Base-by-base conservation (phyloP, 106 monocot species). In the Phalaenopsis equestris region DNA sequence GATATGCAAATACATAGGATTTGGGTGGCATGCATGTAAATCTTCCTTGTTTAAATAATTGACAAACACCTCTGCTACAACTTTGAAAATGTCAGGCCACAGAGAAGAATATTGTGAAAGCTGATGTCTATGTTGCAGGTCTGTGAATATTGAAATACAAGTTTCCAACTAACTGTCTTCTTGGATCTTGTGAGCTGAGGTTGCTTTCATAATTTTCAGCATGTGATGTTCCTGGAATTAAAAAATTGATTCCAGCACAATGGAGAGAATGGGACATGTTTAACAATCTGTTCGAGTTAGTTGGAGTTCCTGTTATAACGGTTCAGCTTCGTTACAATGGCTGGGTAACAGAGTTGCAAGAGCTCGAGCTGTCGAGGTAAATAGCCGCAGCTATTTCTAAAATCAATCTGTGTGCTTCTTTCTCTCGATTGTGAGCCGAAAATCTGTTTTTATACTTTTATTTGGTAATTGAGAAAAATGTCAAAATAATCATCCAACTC, bases 51-150 rank as follows among this genome's bases (percentile, higher is more conserved):
- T 68, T 75, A 16, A 77, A 11, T 12, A 73, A 52, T 72, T 83
- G 10, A 43, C 55, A 57, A 30, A 39, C 4, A n/a, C n/a, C 45
- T 78, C 67, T 79, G 38, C 6, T 57, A 46, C 43, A 73, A 36
- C 76, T 75, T 36, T 78, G 73, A 67, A 70, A 79, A 77, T 82
- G 15, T 11, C 84, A 98, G 97, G 97, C 97, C 43, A 98, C 97
- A 75, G 81, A 88, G 30, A 90, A 87, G 56, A 87, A 92, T 67
- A 77, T 92, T 73, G 88, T 94, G 72, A 90, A 90, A 92, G 97
- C 94, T 82, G 97, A 98, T 86, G 97, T 84, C 39, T 98, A 98
- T 83, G 89, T 98, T 82, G 97, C 94, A 90, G 97, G 97, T 98
- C 47, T 83, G 87, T 77, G 39, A 55, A 55, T 80, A 18, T 41